These are phyloP conservation scores for Lantana camara DNA, from an alignment of 257 asterid genomes.

Conservation along the genomic window DNA sequence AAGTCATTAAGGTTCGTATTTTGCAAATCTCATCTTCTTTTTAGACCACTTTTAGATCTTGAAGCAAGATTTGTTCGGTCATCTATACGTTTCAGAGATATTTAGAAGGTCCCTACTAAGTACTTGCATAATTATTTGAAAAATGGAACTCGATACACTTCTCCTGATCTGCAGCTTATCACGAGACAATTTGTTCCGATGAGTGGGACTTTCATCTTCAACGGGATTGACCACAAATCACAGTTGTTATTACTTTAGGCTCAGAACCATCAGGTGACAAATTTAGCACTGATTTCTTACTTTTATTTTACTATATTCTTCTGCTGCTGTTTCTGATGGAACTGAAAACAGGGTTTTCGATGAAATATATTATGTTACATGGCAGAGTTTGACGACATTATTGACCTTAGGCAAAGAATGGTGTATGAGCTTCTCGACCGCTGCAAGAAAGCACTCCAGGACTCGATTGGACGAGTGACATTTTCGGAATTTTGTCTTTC, in stretches of 20 bases:
- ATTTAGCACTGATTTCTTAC: too few relatives aligned
- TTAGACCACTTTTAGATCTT: background rate
- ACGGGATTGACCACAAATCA: constrained; percentile 91
- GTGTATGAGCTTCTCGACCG: too few relatives aligned
- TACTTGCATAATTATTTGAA: background rate
- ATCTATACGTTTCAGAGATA: too few relatives aligned
- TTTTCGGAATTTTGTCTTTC: too few relatives aligned
- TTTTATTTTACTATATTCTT: too few relatives aligned
- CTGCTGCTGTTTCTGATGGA: constrained; percentile 19
- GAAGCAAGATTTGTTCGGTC: background rate
- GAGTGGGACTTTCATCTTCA: constrained; percentile 91
- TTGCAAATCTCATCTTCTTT: background rate
- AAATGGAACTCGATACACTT: constrained; percentile 24
- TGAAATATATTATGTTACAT: background rate
- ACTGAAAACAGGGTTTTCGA: constrained; percentile 9
- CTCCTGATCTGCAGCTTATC: constrained; percentile 62
- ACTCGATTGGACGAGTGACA: background rate
- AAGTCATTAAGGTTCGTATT: constrained; percentile 81
- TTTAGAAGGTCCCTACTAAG: background rate
- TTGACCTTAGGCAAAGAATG: background rate
- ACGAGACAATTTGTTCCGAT: constrained; percentile 91
- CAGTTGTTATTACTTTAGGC: constrained; percentile 63
- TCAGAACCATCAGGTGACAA: constrained; percentile 23
- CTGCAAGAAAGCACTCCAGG: too few relatives aligned
- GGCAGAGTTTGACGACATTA: background rate